These are phyloP conservation scores for Carallia pectinifolia DNA, from an alignment of 345 rosid species.

Conservation along the genomic window DNA sequence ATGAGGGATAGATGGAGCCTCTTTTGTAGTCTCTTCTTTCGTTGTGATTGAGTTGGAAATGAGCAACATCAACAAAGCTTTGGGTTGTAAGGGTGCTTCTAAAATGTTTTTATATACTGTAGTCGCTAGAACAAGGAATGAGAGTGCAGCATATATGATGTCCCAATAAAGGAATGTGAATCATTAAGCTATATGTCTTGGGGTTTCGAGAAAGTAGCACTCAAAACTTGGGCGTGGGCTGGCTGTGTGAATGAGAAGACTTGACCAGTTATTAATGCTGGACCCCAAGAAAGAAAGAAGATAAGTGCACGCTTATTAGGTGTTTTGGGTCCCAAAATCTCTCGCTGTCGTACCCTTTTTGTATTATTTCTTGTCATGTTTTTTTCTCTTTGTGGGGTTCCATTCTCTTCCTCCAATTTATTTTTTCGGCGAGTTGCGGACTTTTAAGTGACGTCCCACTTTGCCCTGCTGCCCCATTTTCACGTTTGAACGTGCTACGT, in stretches of 20 bases:
- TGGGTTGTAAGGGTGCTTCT: neutral
- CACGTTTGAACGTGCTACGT: no score
- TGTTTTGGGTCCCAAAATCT: slow-evolving; percentile 42
- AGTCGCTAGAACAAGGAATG: slow-evolving; percentile 9
- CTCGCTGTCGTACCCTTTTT: slow-evolving; percentile 29
- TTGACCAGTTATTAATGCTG: slow-evolving; percentile 13
- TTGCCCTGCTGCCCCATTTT: no score
- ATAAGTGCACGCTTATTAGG: slow-evolving; percentile 40
- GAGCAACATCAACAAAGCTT: neutral
- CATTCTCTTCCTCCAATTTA: neutral
- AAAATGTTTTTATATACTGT: neutral
- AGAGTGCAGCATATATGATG: slow-evolving; percentile 16
- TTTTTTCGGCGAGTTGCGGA: neutral
- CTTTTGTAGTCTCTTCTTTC: neutral
- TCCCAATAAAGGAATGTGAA: slow-evolving; percentile 27
- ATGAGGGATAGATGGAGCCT: neutral
- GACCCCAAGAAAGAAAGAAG: slow-evolving; percentile 26
- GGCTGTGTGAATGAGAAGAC: slow-evolving; percentile 38
- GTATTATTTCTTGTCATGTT: slow-evolving; percentile 12
- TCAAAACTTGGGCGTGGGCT: slow-evolving; percentile 23
- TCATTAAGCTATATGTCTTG: slow-evolving; percentile 31
- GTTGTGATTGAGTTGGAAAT: slow-evolving; percentile 13
- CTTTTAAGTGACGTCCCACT: no score
- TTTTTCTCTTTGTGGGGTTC: slow-evolving; percentile 14
- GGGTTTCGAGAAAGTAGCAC: slow-evolving; percentile 38